Conservation (phyloP, 805 yeast species). For the Groenewaldozyma tartarivorans region DNA sequence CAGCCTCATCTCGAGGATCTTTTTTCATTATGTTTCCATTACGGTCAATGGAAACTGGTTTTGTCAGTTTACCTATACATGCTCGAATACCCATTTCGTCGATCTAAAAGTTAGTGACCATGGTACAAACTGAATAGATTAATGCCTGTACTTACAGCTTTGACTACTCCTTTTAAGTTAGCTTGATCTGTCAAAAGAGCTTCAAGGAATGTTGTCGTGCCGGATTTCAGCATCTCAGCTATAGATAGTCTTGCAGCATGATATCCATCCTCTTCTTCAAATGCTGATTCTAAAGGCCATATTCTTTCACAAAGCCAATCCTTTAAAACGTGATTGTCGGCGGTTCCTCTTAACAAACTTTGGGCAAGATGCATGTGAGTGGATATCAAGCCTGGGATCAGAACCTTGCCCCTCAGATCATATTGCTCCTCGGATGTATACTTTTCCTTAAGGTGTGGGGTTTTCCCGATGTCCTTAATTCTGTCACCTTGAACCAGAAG, state of each 20-base stretch:
- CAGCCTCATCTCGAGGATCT: constrained; percentile 5
- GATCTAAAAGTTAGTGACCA: no score
- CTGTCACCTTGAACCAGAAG: constrained; percentile 5
- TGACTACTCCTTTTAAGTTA: constrained; percentile 7
- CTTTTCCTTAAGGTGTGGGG: constrained; percentile 2
- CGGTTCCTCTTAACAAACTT: constrained; percentile 9
- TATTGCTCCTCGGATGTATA: constrained; percentile 3
- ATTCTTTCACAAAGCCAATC: constrained; percentile 13
- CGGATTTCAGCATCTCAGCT: constrained; percentile 14
- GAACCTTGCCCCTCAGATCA: constrained; percentile 9
- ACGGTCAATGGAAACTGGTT: constrained; percentile 3
- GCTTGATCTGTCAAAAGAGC: constrained; percentile 11
- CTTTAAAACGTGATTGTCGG: constrained; percentile 10
- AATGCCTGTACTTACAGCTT: no score
- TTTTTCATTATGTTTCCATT: neutral
- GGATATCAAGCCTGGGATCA: constrained; percentile 12
- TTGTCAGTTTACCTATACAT: constrained; percentile 8
- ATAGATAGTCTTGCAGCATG: constrained; percentile 11
- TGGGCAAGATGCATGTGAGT: constrained; percentile 13
- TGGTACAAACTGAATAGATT: no score
- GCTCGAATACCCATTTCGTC: constrained; percentile 9
- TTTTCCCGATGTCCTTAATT: constrained; percentile 8
- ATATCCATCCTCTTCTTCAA: constrained; percentile 12
- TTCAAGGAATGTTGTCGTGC: constrained; percentile 13
- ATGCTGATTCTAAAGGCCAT: constrained; percentile 12